A percentile compares a stretch with the other conserved stretches of the same genome.
These are phyloP conservation scores for Serendipita sp. DNA, from an alignment of 768 basidiomycete genomes.

Conservation along the genomic window DNA sequence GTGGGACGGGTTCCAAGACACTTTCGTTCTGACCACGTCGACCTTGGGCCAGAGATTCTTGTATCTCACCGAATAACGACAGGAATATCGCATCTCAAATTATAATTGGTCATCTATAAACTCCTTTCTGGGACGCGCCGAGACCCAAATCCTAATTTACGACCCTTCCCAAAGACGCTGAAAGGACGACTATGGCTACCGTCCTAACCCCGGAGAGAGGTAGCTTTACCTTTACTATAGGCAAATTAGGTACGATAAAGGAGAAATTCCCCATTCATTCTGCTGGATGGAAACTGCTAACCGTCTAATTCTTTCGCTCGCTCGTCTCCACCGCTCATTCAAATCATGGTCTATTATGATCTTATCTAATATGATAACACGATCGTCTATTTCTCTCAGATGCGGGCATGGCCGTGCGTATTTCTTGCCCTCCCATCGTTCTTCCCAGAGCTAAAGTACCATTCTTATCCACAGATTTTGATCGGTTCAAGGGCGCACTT, in stretches of 20 bases:
- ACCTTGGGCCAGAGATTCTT: too few relatives aligned
- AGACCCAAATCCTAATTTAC: too few relatives aligned
- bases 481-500: constrained; percentile 88
- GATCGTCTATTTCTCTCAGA: constrained; percentile 27
- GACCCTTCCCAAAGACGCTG: too few relatives aligned
- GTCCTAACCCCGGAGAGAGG: constrained; percentile 8
- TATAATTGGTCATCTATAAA: too few relatives aligned
- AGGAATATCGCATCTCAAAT: too few relatives aligned
- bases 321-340: background rate
- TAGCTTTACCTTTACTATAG: constrained; percentile 74
- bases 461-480: constrained; percentile 42
- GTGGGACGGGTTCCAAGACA: too few relatives aligned
- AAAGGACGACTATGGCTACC: background rate
- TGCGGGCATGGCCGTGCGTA: constrained; percentile 79
- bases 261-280: background rate
- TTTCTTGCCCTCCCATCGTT: background rate
- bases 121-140: too few relatives aligned
- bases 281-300: background rate
- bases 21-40: too few relatives aligned
- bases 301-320: too few relatives aligned
- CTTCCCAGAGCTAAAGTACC: background rate
- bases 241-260: constrained; percentile 64
- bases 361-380: background rate
- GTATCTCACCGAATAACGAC: too few relatives aligned
- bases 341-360: constrained; percentile 6